Evolutionary conservation across 75 land plant species (phyloP), one percentile per base, ranked within the genome.

Genomic region (Sequoia sempervirens): DNA sequence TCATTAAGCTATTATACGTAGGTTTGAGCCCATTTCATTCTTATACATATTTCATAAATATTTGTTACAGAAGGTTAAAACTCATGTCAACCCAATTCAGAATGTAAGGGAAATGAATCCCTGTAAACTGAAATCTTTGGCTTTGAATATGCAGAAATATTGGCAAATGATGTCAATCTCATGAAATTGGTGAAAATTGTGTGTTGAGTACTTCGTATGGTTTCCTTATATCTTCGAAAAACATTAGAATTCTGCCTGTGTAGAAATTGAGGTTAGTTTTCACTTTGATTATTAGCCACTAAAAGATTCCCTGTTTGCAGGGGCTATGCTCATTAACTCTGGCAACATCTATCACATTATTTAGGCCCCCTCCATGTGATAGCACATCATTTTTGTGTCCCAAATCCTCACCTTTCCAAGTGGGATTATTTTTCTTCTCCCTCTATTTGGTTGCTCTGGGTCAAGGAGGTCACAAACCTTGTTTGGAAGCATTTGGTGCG

Each of bases 391-490:
- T 2, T 43, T n/a, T 36, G 23, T 85, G 83, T 81, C 43, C 83
- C 10, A 41, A 70, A 50, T 73, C 88, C 36, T 78, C 85, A n/a
- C 56, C 82, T 34, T 46, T 61, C 12, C 90, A 81, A 61, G 61
- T 81, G 50, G 64, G 82, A 7, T 30, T 81, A 18, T 81, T 81
- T 61, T 93, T 87, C 41, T 81, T 86, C 41, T 88, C 95, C 15
- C 95, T 97, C 50, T 95, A 88, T 83, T 69, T 95, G 83, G 90
- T 95, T 26, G 93, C 99, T 20, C 84, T 95, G 12, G 99, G 93
- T n/a, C 95, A 93, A 81, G 98, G 98, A 26, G 99, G 97, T 3
- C 92, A 94, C 85, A 97, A 97, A 66, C 98, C 99, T 41, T 97
- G 96, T 41, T 83, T 97, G 34, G 95, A 97, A 88, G 97, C 99